phyloP scores from a whole-genome alignment of 2,329 filamentous ascomycete species.

The Fusarium domesticum region DNA sequence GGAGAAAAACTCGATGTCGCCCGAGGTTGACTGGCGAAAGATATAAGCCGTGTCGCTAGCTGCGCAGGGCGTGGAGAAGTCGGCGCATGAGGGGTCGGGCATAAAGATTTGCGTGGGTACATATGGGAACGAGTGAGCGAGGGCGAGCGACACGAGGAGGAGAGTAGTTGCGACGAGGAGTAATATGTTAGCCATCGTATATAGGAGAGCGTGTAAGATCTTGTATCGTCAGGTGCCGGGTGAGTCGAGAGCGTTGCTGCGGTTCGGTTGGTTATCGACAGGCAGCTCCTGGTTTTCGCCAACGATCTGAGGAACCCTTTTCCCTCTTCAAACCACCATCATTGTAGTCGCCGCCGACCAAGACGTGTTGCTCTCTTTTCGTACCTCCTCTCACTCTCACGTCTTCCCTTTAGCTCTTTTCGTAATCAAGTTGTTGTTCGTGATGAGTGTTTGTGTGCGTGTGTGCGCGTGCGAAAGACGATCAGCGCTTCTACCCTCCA shows the following conservation, averaged over 20 bases:
- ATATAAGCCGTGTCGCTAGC: conserved; percentile 61
- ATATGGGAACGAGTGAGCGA: conserved; percentile 63
- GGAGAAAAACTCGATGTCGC: conserved; percentile 53
- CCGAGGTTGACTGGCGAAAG: conserved; percentile 54
- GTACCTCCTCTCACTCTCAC: neutral
- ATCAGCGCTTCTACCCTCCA: neutral
- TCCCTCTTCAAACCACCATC: conserved; percentile 14
- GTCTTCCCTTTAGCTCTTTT: conserved; percentile 2
- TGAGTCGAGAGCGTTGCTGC: conserved; percentile 4
- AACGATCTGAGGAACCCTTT: conserved; percentile 6
- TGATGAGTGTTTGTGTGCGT: neutral
- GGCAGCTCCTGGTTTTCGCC: conserved; percentile 8
- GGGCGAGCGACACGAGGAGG: conserved; percentile 18
- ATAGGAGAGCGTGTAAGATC: too few species aligned
- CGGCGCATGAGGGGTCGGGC: conserved; percentile 40
- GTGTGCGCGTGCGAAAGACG: neutral
- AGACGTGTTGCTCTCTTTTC: conserved; percentile 8
- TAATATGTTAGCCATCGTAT: conserved; percentile 8
- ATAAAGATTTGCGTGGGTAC: conserved; percentile 71
- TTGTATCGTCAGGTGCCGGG: too few species aligned
- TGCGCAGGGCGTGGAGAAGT: conserved; percentile 37
- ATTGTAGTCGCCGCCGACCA: conserved; percentile 10
- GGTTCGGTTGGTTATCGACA: conserved; percentile 2
- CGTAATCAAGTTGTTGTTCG: neutral
- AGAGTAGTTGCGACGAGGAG: conserved; percentile 7